Evolutionary conservation across 257 asterid species (phyloP).

Genomic region (Solanum lycopersicoides): DNA sequence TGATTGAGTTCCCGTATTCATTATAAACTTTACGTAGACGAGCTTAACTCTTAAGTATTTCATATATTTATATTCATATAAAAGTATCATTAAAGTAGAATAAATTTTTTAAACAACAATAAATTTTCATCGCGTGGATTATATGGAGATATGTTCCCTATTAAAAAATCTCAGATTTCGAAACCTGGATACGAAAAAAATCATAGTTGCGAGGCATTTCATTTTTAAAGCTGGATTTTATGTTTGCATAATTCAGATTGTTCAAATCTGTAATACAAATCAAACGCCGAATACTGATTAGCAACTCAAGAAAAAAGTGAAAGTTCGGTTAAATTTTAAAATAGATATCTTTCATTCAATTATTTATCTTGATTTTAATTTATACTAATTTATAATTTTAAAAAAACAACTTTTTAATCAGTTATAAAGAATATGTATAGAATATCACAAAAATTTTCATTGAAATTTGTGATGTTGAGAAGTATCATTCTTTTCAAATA

Average conservation of each 20-base stretch:
- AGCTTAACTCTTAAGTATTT: background rate
- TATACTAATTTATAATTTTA: background rate
- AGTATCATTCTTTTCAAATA: background rate
- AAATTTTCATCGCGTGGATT: rapidly evolving
- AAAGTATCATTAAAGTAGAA: background rate
- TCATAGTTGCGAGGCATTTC: rapidly evolving
- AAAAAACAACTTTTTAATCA: no score
- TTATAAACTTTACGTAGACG: background rate
- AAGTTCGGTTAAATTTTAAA: background rate
- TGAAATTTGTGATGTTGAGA: rapidly evolving
- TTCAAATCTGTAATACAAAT: background rate
- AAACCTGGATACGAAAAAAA: no score
- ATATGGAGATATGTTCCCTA: background rate
- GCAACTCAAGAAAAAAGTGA: background rate
- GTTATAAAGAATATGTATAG: background rate
- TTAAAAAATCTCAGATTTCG: background rate
- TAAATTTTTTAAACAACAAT: rapidly evolving
- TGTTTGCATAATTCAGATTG: background rate
- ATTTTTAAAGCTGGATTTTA: background rate
- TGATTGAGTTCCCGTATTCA: background rate
- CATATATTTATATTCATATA: background rate
- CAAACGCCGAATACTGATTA: rapidly evolving
- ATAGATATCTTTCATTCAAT: background rate
- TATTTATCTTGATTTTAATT: background rate
- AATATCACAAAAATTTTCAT: background rate